Evolutionary conservation across 495 filamentous ascomycete genomes (phyloP).

Genomic region (Halenospora varia): DNA sequence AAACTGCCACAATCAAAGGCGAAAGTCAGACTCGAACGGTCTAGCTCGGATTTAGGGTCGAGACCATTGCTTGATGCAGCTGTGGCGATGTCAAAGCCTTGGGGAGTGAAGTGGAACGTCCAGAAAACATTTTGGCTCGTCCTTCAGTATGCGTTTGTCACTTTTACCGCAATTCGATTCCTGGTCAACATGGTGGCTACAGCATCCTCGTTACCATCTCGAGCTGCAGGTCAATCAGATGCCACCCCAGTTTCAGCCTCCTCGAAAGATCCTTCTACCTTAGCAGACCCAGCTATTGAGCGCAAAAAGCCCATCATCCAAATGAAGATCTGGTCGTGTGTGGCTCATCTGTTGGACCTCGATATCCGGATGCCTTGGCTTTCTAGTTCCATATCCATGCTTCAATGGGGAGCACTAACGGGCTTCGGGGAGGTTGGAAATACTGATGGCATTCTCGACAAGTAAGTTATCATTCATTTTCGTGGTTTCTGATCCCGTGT

Average conservation of each 20-base stretch:
- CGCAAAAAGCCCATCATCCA: slow-evolving; percentile 64
- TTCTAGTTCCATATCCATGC: slow-evolving; percentile 61
- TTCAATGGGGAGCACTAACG: slow-evolving; percentile 64
- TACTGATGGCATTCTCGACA: slow-evolving; percentile 77
- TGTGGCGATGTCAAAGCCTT: slow-evolving; percentile 8
- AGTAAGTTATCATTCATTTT: slow-evolving; percentile 57
- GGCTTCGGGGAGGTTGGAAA: slow-evolving; percentile 71
- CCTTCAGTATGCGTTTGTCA: slow-evolving; percentile 65
- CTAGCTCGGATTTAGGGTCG: slow-evolving; percentile 12
- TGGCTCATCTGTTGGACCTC: slow-evolving; percentile 64
- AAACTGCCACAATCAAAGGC: slow-evolving; percentile 27
- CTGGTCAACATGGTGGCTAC: slow-evolving; percentile 45
- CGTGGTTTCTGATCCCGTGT: slow-evolving; percentile 25
- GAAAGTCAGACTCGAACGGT: slow-evolving; percentile 22
- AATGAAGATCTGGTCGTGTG: slow-evolving; percentile 69
- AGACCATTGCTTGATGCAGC: slow-evolving; percentile 41
- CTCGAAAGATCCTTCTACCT: slow-evolving; percentile 12
- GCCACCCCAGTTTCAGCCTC: slow-evolving; percentile 8
- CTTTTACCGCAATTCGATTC: slow-evolving; percentile 60
- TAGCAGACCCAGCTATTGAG: slow-evolving; percentile 8
- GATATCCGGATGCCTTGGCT: slow-evolving; percentile 84
- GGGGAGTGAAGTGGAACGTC: slow-evolving; percentile 10
- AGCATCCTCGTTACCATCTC: slow-evolving; percentile 49
- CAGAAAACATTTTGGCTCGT: slow-evolving; percentile 56
- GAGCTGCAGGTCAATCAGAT: slow-evolving; percentile 23